Evolutionary conservation across 805 yeast species (phyloP).

Genomic region (Wickerhamiella brachini): DNA sequence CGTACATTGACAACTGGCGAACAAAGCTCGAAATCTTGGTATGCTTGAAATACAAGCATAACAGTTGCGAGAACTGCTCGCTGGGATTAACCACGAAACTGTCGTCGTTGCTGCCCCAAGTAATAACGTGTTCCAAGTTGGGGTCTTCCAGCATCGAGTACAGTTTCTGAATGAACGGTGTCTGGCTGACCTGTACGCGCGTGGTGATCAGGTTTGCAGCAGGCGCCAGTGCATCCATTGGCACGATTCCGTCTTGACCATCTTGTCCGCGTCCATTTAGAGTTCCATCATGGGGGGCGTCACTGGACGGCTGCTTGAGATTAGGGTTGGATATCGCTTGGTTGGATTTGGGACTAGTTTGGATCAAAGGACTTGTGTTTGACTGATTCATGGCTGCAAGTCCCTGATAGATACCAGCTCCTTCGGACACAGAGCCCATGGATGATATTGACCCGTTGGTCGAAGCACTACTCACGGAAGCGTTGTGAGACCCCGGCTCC

Average conservation of each 20-base stretch:
- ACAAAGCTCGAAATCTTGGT: slow-evolving; percentile 90
- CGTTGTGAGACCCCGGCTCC: not conserved
- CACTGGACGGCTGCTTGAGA: too few species aligned
- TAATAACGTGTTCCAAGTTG: slow-evolving; percentile 56
- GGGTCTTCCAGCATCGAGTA: slow-evolving; percentile 80
- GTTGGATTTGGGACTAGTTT: too few species aligned
- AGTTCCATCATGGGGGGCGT: too few species aligned
- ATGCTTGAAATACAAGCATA: slow-evolving; percentile 70
- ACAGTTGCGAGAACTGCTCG: slow-evolving; percentile 71
- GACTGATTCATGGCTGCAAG: too few species aligned
- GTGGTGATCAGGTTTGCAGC: not conserved
- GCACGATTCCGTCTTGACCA: not conserved
- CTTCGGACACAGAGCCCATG: not conserved
- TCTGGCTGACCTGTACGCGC: slow-evolving; percentile 28
- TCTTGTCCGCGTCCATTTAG: too few species aligned
- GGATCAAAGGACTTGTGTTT: too few species aligned
- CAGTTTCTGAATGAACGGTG: slow-evolving; percentile 75
- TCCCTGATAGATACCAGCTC: too few species aligned
- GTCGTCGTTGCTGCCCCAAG: slow-evolving; percentile 66
- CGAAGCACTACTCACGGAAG: not conserved
- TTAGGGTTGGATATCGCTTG: not conserved
- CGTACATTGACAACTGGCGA: slow-evolving; percentile 91
- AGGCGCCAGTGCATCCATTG: not conserved
- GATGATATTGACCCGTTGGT: not conserved
- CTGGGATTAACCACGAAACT: slow-evolving; percentile 73